Percentiles rank a stretch among this genome's conserved stretches.
Evolutionary conservation across 495 filamentous ascomycete species (phyloP).

Genomic region (Podospora conica): DNA sequence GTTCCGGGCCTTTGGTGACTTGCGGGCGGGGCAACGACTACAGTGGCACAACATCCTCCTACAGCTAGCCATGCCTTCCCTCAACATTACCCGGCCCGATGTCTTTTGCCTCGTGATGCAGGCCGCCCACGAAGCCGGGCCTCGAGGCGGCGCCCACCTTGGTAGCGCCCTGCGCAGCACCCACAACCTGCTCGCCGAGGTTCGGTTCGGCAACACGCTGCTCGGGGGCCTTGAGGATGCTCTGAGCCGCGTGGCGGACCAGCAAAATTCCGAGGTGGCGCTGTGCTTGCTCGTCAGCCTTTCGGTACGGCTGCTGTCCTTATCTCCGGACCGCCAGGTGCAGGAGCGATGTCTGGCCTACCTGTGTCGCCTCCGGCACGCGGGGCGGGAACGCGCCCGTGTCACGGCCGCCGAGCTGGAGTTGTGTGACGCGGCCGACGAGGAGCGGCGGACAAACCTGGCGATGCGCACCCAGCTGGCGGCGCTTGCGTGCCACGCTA

Average conservation of each 20-base stretch:
- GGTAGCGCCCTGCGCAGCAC: constrained; percentile 14
- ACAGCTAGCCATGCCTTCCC: constrained; percentile 39
- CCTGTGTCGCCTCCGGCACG: background rate
- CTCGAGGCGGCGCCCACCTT: background rate
- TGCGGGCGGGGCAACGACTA: constrained; percentile 43
- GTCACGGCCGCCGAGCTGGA: background rate
- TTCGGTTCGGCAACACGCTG: background rate
- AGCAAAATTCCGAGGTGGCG: background rate
- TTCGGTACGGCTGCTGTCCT: background rate
- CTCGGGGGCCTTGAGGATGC: constrained; percentile 1
- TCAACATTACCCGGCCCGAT: constrained; percentile 43
- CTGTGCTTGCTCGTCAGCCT: background rate
- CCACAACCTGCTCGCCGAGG: background rate
- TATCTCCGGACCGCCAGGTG: background rate
- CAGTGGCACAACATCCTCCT: constrained; percentile 52
- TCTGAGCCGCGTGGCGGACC: background rate
- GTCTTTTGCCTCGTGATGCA: constrained; percentile 44
- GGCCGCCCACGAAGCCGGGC: constrained; percentile 41
- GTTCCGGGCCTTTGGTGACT: constrained; percentile 42
- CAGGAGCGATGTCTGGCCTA: background rate
- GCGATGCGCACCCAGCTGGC: too few relatives aligned
- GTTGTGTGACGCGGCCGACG: too few relatives aligned
- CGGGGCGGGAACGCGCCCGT: background rate
- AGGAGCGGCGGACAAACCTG: too few relatives aligned
- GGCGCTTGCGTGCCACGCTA: background rate